phyloP scores from a whole-genome alignment of 371 early-diverging fungal species.

The Zopfochytrium polystomum region DNA sequence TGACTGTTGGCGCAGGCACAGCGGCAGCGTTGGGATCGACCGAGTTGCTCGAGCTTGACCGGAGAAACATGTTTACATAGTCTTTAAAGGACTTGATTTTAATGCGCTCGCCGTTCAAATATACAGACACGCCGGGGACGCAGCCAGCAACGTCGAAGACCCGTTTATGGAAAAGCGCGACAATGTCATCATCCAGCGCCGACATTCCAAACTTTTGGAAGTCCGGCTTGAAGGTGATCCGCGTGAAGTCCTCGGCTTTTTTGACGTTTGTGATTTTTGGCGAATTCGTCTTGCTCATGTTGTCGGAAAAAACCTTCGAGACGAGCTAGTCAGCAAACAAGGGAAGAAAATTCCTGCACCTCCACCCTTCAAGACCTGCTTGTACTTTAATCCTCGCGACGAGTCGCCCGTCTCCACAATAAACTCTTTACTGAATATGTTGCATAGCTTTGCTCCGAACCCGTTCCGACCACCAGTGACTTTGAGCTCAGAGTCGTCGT shows the following conservation, averaged over 20 bases:
- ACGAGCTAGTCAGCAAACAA: no score
- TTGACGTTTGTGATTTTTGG: slow-evolving; percentile 72
- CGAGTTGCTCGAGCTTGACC: no score
- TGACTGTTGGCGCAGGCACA: slow-evolving; percentile 45
- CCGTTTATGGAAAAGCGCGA: slow-evolving; percentile 89
- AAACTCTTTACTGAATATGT: slow-evolving; percentile 97
- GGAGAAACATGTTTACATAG: slow-evolving; percentile 81
- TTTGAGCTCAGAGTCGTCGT: slow-evolving; percentile 98
- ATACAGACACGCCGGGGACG: slow-evolving; percentile 85
- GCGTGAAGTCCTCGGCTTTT: slow-evolving; percentile 76
- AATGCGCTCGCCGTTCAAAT: slow-evolving; percentile 84
- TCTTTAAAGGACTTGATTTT: slow-evolving; percentile 86
- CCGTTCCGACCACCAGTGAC: slow-evolving; percentile 99
- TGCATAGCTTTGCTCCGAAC: slow-evolving; percentile 99
- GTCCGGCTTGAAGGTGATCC: slow-evolving; percentile 97
- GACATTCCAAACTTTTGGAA: slow-evolving; percentile 90
- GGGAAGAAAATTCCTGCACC: no score
- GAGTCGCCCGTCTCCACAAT: slow-evolving; percentile 94
- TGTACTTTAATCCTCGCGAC: slow-evolving; percentile 69
- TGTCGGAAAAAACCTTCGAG: slow-evolving; percentile 77
- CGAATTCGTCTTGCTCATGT: slow-evolving; percentile 76
- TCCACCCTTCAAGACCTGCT: no score
- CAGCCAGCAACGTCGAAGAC: slow-evolving; percentile 98
- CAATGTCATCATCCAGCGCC: slow-evolving; percentile 77
- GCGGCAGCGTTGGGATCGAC: slow-evolving; percentile 11